Evolutionary conservation across 2,329 filamentous ascomycete genomes (phyloP).

Genomic region (Colletotrichum lentis): DNA sequence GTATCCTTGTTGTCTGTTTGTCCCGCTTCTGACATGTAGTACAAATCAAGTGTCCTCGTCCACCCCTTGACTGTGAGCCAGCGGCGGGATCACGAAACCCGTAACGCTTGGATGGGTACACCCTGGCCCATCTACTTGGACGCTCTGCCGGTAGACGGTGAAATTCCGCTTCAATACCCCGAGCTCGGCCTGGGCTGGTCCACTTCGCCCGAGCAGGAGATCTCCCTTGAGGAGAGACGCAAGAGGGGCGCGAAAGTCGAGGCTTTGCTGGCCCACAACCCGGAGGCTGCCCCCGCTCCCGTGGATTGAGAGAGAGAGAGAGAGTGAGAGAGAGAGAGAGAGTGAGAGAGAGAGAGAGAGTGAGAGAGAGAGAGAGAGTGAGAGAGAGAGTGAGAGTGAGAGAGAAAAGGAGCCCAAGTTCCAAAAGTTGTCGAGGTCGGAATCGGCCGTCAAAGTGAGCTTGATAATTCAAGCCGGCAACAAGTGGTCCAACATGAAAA

Average conservation of each 20-base stretch:
- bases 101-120: conserved; percentile 47
- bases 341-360: not conserved
- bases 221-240: conserved; percentile 45
- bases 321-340: no score
- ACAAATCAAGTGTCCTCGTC: conserved; percentile 43
- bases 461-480: no score
- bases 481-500: no score
- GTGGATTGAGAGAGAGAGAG: conserved; percentile 31
- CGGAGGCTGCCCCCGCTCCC: conserved; percentile 46
- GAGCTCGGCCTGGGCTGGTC: conserved; percentile 46
- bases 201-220: conserved; percentile 42
- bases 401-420: no score
- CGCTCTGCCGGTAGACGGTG: conserved; percentile 41
- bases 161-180: conserved; percentile 46
- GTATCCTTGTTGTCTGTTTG: no score
- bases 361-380: conserved; percentile 17
- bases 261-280: conserved; percentile 43
- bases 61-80: conserved; percentile 46
- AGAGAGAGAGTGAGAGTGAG: no score
- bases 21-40: not conserved
- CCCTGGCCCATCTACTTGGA: conserved; percentile 48
- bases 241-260: conserved; percentile 44
- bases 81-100: conserved; percentile 46
- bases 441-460: no score
- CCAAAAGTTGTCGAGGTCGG: no score